A percentile compares a stretch with the other conserved stretches of the same genome.
Conservation (phyloP, 768 basidiomycete genomes). For the Lyophyllum atratum region DNA sequence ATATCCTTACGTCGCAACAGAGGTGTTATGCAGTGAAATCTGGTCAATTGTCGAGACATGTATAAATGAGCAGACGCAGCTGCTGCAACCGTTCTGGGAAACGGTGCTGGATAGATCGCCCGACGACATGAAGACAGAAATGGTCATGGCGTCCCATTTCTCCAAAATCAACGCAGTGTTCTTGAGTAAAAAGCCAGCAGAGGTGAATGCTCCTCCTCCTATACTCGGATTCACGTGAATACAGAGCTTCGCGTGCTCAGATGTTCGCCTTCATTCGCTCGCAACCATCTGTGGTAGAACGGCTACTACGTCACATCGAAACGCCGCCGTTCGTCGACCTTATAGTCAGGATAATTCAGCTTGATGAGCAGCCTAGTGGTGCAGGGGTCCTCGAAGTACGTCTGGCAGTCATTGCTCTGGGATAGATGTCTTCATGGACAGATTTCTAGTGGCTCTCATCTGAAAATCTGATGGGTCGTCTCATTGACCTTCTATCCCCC, state of each 20-base stretch:
- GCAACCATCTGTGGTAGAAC: slow-evolving; percentile 79
- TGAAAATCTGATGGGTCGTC: slow-evolving; percentile 77
- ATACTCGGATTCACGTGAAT: slow-evolving; percentile 24
- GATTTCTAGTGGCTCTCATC: slow-evolving; percentile 79
- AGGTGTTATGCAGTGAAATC: slow-evolving; percentile 94
- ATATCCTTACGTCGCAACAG: slow-evolving; percentile 91
- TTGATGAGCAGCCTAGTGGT: slow-evolving; percentile 83
- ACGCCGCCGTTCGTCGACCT: slow-evolving; percentile 91
- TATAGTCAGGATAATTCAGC: slow-evolving; percentile 84
- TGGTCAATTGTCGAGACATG: slow-evolving; percentile 95
- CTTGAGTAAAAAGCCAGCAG: slow-evolving; percentile 83
- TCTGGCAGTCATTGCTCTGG: slow-evolving; percentile 28
- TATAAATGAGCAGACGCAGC: slow-evolving; percentile 64
- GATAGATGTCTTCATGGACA: slow-evolving; percentile 10
- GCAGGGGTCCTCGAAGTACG: slow-evolving; percentile 86
- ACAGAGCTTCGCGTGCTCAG: slow-evolving; percentile 45
- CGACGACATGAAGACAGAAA: slow-evolving; percentile 86
- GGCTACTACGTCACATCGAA: slow-evolving; percentile 83
- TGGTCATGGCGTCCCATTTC: slow-evolving; percentile 90
- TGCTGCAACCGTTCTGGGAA: slow-evolving; percentile 92
- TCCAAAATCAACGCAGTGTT: slow-evolving; percentile 92
- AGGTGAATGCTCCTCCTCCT: slow-evolving; percentile 59
- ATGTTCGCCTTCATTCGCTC: slow-evolving; percentile 91
- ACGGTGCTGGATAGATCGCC: slow-evolving; percentile 76
- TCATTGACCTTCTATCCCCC: slow-evolving; percentile 85